Percentiles rank a stretch among this genome's conserved stretches.
Conservation (phyloP, 2,329 filamentous ascomycete genomes). For the Trichophyton simii region DNA sequence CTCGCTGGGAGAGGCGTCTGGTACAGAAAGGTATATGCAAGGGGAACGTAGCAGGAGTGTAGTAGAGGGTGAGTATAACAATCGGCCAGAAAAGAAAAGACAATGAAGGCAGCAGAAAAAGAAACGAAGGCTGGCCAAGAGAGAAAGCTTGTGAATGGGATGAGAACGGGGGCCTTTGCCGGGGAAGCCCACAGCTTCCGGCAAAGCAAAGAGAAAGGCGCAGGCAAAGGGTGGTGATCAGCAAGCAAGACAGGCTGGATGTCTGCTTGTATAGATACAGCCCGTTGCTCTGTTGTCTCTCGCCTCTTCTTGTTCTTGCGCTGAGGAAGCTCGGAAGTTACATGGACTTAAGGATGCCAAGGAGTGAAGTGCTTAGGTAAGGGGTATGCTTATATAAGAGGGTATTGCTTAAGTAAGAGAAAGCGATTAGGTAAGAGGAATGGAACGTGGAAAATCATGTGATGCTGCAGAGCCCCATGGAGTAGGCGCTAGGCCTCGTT, state of each 20-base stretch:
- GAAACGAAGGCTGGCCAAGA: constrained; percentile 10
- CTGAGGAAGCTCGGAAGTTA: neutral
- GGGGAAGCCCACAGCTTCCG: neutral
- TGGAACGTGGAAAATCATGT: neutral
- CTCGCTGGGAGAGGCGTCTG: neutral
- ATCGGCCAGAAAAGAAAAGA: constrained; percentile 7
- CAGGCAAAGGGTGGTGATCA: neutral
- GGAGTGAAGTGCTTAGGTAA: neutral
- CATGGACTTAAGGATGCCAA: neutral
- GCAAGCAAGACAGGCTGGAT: neutral
- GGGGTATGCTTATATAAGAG: neutral
- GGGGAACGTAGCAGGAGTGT: constrained; percentile 4
- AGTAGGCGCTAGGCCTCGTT: neutral
- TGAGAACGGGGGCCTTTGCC: neutral
- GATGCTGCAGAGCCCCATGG: neutral
- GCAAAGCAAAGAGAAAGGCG: neutral
- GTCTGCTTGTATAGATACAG: neutral
- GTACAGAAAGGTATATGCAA: neutral
- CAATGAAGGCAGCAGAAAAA: neutral
- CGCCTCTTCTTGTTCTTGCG: neutral
- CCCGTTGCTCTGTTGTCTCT: neutral
- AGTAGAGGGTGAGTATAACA: constrained; percentile 12
- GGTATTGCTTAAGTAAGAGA: neutral
- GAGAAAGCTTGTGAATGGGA: constrained; percentile 3
- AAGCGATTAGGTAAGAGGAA: too few species aligned